Evolutionary conservation across 805 yeast species (phyloP).

Genomic region (Kazachstania bromeliacearum): DNA sequence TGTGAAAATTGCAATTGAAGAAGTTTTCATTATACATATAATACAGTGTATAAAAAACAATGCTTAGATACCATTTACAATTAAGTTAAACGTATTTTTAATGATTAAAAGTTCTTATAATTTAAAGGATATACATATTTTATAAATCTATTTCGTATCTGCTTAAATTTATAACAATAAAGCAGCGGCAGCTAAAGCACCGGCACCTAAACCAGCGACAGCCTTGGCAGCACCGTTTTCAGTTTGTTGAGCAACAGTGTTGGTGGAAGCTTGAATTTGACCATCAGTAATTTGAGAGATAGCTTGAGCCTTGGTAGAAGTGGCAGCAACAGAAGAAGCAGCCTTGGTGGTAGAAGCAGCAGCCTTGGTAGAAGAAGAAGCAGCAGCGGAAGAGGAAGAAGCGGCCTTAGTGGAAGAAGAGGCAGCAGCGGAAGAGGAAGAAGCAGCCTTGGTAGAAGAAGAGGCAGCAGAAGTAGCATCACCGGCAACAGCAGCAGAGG

Average conservation of each 20-base stretch:
- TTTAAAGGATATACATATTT: no score
- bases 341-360: background rate
- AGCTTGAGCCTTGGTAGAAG: slow-evolving; percentile 6
- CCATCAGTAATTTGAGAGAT: slow-evolving; percentile 8
- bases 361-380: background rate
- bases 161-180: slow-evolving; percentile 2
- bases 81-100: background rate
- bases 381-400: background rate
- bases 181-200: slow-evolving; percentile 7
- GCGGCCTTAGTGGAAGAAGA: no score
- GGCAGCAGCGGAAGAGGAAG: background rate
- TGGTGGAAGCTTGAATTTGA: slow-evolving; percentile 7
- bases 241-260: slow-evolving; percentile 8
- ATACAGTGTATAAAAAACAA: no score
- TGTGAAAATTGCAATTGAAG: no score
- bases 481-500: slow-evolving; percentile 2
- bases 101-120: no score
- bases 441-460: background rate
- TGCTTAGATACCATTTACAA: no score
- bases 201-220: slow-evolving; percentile 16
- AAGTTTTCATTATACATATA: no score
- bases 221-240: slow-evolving; percentile 17
- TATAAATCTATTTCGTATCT: no score
- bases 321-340: slow-evolving; percentile 2
- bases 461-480: background rate